A percentile compares a stretch with the other conserved stretches of the same genome.
phyloP scores from a whole-genome alignment of 2,329 filamentous ascomycete species.

The Parastagonospora nodorum region DNA sequence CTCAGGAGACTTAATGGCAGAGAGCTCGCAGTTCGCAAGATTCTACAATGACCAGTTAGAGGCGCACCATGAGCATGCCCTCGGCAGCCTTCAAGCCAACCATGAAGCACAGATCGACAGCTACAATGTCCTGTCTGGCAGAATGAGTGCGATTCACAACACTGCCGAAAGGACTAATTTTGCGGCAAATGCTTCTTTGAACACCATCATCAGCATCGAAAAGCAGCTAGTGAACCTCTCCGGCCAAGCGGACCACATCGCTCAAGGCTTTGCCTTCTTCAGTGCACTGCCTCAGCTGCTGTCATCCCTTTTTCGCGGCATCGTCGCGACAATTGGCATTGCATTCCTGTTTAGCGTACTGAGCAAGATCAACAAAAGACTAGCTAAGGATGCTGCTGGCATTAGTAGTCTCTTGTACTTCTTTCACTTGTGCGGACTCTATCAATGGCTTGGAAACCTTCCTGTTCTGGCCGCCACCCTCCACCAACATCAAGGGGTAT shows the following conservation, averaged over 20 bases:
- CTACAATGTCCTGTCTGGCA: conserved; percentile 14
- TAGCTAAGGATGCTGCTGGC: conserved; percentile 21
- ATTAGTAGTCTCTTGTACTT: conserved; percentile 23
- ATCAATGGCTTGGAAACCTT: conserved; percentile 14
- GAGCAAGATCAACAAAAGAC: conserved; percentile 18
- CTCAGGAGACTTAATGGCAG: conserved; percentile 21
- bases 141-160: conserved; percentile 15
- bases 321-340: conserved; percentile 10
- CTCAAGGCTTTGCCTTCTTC: conserved; percentile 28
- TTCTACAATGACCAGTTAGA: conserved; percentile 20
- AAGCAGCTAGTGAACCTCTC: conserved; percentile 22
- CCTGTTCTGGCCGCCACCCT: not conserved
- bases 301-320: conserved; percentile 7
- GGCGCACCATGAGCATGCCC: conserved; percentile 18
- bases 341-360: conserved; percentile 17
- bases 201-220: conserved; percentile 21
- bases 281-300: conserved; percentile 19
- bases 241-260: conserved; percentile 26
- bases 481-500: not conserved
- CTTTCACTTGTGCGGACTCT: conserved; percentile 17
- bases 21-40: conserved; percentile 21
- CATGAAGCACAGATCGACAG: conserved; percentile 26
- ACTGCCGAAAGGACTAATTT: conserved; percentile 17
- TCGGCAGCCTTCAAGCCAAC: conserved; percentile 14
- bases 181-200: conserved; percentile 15